Conservation (phyloP, 2,329 filamentous ascomycete species). For the Aspergillus cejpii region DNA sequence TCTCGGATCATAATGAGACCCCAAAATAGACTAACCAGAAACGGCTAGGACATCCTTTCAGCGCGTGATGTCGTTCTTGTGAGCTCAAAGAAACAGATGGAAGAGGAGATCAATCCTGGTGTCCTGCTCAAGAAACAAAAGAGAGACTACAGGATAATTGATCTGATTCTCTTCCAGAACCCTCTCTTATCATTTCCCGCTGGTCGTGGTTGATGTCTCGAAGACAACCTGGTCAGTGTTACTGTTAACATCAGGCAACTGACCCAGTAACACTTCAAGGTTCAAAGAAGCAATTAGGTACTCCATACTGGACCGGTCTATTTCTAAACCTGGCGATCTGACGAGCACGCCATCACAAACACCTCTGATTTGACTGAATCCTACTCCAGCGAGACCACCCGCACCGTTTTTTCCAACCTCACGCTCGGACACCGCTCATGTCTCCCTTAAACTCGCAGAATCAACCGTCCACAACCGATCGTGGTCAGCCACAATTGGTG, state of each 20-base stretch:
- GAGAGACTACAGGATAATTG: neutral
- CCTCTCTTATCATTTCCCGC: neutral
- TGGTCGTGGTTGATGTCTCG: neutral
- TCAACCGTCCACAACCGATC: constrained; percentile 15
- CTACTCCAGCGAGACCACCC: constrained; percentile 16
- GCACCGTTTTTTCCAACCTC: constrained; percentile 21
- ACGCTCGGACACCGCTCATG: constrained; percentile 15
- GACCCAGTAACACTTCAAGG: neutral
- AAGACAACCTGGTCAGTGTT: neutral
- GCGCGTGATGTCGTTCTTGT: constrained; percentile 8
- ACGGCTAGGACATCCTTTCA: constrained; percentile 3
- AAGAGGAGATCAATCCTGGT: neutral
- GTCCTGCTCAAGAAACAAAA: neutral
- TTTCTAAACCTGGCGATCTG: constrained; percentile 4
- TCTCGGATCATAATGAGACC: constrained; percentile 9
- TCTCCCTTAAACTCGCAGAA: constrained; percentile 20
- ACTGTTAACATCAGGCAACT: neutral
- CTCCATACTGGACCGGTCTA: neutral
- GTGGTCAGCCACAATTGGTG: constrained; percentile 13
- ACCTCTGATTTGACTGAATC: constrained; percentile 24
- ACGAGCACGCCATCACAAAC: constrained; percentile 34
- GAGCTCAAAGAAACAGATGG: neutral
- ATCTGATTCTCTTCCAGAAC: neutral
- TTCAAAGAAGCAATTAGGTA: neutral
- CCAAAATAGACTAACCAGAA: constrained; percentile 1